Conservation (phyloP, 257 asterid species). For the Primulina tabacum region DNA sequence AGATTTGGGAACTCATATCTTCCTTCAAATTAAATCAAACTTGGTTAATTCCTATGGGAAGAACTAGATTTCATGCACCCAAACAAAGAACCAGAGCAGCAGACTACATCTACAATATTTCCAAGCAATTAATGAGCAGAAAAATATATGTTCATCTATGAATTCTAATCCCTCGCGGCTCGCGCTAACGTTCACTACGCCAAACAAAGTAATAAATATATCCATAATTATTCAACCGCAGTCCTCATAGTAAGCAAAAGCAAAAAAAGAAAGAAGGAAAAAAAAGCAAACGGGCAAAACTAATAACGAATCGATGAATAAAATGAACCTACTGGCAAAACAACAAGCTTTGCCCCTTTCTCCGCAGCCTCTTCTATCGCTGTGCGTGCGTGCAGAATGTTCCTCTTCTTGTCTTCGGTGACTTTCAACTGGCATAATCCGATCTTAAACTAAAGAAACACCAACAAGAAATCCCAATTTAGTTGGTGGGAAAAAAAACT, state of each 20-base stretch:
- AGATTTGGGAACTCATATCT: background rate
- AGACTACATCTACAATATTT: background rate
- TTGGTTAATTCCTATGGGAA: background rate
- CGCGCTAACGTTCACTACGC: background rate
- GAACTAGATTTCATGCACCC: too few relatives aligned
- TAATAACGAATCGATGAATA: background rate
- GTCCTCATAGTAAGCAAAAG: background rate
- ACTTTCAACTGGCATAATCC: slow-evolving; percentile 83
- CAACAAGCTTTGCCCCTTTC: slow-evolving; percentile 81
- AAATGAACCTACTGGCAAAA: slow-evolving; percentile 69
- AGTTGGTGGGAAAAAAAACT: background rate
- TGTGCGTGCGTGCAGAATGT: slow-evolving; percentile 67
- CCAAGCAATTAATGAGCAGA: background rate
- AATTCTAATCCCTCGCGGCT: background rate
- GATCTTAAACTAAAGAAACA: slow-evolving; percentile 63
- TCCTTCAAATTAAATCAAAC: background rate
- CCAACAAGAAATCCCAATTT: slow-evolving; percentile 13
- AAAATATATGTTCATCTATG: background rate
- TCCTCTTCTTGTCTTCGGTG: slow-evolving; percentile 77
- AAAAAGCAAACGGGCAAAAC: background rate
- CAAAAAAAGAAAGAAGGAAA: too few relatives aligned
- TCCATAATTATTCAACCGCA: background rate
- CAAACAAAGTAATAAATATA: background rate
- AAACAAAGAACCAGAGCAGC: too few relatives aligned
- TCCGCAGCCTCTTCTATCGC: slow-evolving; percentile 84